phyloP scores from a whole-genome alignment of 305 asterid species.

The Euphrasia arctica region DNA sequence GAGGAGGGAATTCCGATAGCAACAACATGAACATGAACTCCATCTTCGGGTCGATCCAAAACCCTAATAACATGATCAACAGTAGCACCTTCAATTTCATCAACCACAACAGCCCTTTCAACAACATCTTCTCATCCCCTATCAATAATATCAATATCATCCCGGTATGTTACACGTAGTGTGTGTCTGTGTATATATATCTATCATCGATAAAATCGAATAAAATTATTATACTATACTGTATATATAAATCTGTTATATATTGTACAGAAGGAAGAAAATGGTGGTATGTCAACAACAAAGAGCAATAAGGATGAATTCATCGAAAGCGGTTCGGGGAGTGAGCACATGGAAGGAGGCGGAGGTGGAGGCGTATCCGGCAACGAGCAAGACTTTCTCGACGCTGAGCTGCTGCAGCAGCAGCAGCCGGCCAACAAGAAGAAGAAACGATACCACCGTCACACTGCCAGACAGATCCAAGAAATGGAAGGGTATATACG shows the following conservation, averaged over 20 bases:
- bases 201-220: not conserved
- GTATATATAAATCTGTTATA: no score
- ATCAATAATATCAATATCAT: conserved; percentile 19
- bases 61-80: conserved; percentile 34
- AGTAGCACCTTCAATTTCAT: conserved; percentile 51
- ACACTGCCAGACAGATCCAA: conserved; percentile 90
- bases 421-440: conserved; percentile 42
- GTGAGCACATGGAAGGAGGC: conserved; percentile 53
- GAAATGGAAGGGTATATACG: conserved; percentile 59
- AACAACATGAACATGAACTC: conserved; percentile 16
- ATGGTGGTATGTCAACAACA: conserved; percentile 32
- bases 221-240: no score
- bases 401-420: conserved; percentile 26
- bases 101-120: conserved; percentile 45
- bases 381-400: conserved; percentile 68
- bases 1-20: not conserved
- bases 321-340: conserved; percentile 90
- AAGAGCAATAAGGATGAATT: conserved; percentile 59
- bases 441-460: conserved; percentile 91
- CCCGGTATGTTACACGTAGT: conserved; percentile 34
- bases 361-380: conserved; percentile 35
- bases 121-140: conserved; percentile 32
- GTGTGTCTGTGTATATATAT: not conserved
- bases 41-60: conserved; percentile 35
- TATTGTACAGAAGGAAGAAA: conserved; percentile 60